Percentiles rank a stretch among this genome's conserved stretches.
These are phyloP conservation scores for Venturia oleaginea DNA, from an alignment of 2,329 filamentous ascomycete species.

Conservation along the genomic window DNA sequence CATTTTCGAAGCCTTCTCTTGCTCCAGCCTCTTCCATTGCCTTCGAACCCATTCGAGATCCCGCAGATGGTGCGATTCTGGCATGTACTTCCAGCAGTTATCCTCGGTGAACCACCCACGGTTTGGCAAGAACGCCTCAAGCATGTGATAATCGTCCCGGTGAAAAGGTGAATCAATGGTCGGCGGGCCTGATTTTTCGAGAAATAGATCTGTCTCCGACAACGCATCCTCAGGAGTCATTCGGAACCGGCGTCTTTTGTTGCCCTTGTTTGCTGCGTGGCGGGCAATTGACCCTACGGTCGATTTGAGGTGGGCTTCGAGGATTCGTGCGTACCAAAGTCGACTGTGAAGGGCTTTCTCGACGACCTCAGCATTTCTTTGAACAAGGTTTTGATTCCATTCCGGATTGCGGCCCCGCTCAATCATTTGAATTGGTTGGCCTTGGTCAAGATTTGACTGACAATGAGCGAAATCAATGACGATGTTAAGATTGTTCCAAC, in stretches of 20 bases:
- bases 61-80: constrained; percentile 28
- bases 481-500: constrained; percentile 48
- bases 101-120: constrained; percentile 42
- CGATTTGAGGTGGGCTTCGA: constrained; percentile 41
- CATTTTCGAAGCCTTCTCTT: neutral
- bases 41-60: constrained; percentile 25
- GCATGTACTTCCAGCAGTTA: constrained; percentile 41
- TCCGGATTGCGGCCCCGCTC: constrained; percentile 36
- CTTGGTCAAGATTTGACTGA: constrained; percentile 42
- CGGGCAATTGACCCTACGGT: constrained; percentile 38
- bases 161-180: constrained; percentile 46
- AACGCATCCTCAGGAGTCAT: constrained; percentile 39
- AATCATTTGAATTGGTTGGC: constrained; percentile 45
- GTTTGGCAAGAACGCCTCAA: constrained; percentile 49
- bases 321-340: constrained; percentile 42
- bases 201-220: constrained; percentile 41
- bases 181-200: constrained; percentile 42
- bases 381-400: constrained; percentile 43
- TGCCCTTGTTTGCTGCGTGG: constrained; percentile 42
- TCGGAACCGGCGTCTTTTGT: constrained; percentile 35
- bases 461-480: constrained; percentile 49
- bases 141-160: constrained; percentile 50
- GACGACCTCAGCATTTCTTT: constrained; percentile 36
- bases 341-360: constrained; percentile 37
- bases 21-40: neutral